These are phyloP conservation scores for Hyphodiscus hymeniophilus DNA, from an alignment of 495 filamentous ascomycete species.

Conservation along the genomic window DNA sequence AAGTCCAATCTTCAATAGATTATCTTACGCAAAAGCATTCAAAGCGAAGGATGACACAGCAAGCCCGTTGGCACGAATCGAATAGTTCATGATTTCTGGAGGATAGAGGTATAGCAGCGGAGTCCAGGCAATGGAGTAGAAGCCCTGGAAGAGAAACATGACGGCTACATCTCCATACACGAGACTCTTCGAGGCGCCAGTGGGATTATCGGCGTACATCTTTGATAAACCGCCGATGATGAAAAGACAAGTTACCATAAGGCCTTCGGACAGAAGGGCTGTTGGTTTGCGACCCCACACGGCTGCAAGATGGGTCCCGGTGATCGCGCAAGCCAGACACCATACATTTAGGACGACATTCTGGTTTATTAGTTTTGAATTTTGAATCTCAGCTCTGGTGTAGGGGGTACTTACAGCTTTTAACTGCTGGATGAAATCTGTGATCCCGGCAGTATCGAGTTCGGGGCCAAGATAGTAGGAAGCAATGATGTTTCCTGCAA, in stretches of 20 bases:
- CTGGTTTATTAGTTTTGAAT: neutral
- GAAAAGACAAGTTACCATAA: conserved; percentile 39
- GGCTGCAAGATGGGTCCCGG: conserved; percentile 23
- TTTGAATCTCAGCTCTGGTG: no score
- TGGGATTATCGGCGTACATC: conserved; percentile 34
- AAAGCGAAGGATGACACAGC: conserved; percentile 38
- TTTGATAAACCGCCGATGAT: conserved; percentile 42
- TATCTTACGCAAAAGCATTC: conserved; percentile 39
- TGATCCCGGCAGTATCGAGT: conserved; percentile 40
- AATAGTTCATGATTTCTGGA: conserved; percentile 42
- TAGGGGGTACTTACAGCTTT: conserved; percentile 33
- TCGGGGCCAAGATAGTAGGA: conserved; percentile 40
- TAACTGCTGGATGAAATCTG: conserved; percentile 30
- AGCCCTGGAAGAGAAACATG: conserved; percentile 50
- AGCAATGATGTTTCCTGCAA: conserved; percentile 43
- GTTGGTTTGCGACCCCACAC: conserved; percentile 11
- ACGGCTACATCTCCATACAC: conserved; percentile 12
- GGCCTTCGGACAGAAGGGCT: conserved; percentile 12
- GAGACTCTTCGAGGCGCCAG: conserved; percentile 2
- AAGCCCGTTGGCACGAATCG: conserved; percentile 41
- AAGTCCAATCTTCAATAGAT: conserved; percentile 4
- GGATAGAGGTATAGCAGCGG: conserved; percentile 53
- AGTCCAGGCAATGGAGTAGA: conserved; percentile 53
- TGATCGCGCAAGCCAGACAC: conserved; percentile 12
- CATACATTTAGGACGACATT: conserved; percentile 15